A percentile compares a stretch with the other conserved stretches of the same genome.
phyloP scores from a whole-genome alignment of 2,329 filamentous ascomycete genomes.

The Aspergillus tanneri region DNA sequence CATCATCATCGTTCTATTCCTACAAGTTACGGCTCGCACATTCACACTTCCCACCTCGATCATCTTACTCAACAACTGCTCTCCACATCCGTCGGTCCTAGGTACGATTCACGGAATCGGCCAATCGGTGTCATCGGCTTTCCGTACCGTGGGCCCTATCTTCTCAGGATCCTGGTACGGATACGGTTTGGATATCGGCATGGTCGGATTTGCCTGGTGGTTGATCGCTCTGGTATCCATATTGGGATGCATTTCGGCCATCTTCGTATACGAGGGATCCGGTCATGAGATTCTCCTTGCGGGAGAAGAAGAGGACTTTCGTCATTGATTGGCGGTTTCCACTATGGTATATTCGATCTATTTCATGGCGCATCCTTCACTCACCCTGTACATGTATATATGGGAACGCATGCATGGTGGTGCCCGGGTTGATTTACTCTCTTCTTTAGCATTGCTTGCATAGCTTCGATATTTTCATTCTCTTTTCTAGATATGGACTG shows the following conservation, averaged over 20 bases:
- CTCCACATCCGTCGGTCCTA: constrained; percentile 59
- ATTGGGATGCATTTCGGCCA: constrained; percentile 58
- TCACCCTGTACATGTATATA: too few relatives aligned
- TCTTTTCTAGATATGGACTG: too few relatives aligned
- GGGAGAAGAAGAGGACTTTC: constrained; percentile 37
- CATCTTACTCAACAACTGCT: constrained; percentile 61
- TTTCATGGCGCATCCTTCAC: too few relatives aligned
- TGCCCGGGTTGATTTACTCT: too few relatives aligned
- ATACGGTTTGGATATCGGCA: constrained; percentile 52
- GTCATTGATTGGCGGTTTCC: background rate
- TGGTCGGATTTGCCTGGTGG: constrained; percentile 61
- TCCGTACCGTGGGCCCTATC: constrained; percentile 58
- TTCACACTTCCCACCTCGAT: constrained; percentile 63
- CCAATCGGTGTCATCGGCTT: constrained; percentile 55
- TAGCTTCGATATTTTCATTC: too few relatives aligned
- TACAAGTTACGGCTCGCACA: constrained; percentile 71
- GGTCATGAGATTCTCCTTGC: constrained; percentile 57
- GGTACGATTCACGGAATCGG: constrained; percentile 61
- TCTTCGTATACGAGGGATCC: constrained; percentile 63
- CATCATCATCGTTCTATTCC: constrained; percentile 62
- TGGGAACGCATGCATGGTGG: too few relatives aligned
- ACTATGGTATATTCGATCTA: too few relatives aligned
- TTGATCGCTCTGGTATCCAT: constrained; percentile 54
- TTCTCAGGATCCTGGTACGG: constrained; percentile 58
- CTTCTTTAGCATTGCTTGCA: too few relatives aligned